Evolutionary conservation across 495 filamentous ascomycete genomes (phyloP), one percentile per base, ranked within the genome.

Genomic region (Terfezia claveryi): DNA sequence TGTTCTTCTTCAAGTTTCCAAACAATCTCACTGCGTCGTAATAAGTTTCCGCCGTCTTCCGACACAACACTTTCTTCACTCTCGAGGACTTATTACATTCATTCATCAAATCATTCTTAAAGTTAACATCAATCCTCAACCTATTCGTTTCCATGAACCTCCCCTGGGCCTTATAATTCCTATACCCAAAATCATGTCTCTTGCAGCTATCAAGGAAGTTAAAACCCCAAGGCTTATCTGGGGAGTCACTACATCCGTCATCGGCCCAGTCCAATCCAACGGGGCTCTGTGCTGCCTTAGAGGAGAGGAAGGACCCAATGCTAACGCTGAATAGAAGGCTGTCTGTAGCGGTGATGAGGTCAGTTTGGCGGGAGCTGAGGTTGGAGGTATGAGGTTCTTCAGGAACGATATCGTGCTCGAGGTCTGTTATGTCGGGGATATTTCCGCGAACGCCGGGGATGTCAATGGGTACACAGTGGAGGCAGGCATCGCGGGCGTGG

Each of bases 121-220:
- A 74, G 37, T 72, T 70, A 36, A 63, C 52, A 44, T 74, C 72
- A 53, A 75, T 68, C 16, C 38, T 61, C 46, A 56, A n/a, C 37
- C 65, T 67, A n/a, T 54, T 57, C 8, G 17, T 53, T 0, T 62
- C 59, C 0, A 67, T 71, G 61, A 74, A 72, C 8, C 73, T 63
- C 5, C 32, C 56, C 54, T 72, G 71, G 7, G 27, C 50, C 55
- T 70, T 67, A 57, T 66, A 73, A 58, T 74, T 75, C 5, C 64
- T 57, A 56, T 73, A 75, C 0, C 71, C 73, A 52, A 75, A 75
- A 50, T 75, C 73, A 57, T 75, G 73, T 17, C 73, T 67, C 49
- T 70, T 38, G 66, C 73, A 75, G 17, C 56, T 58, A 1, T 37
- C 10, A 11, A 55, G 41, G 57, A 74, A 75, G 60, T 69, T 59